A percentile compares a stretch with the other conserved stretches of the same genome.
These are phyloP conservation scores for Aspergillus sojae DNA, from an alignment of 2,329 filamentous ascomycete genomes.

Conservation along the genomic window DNA sequence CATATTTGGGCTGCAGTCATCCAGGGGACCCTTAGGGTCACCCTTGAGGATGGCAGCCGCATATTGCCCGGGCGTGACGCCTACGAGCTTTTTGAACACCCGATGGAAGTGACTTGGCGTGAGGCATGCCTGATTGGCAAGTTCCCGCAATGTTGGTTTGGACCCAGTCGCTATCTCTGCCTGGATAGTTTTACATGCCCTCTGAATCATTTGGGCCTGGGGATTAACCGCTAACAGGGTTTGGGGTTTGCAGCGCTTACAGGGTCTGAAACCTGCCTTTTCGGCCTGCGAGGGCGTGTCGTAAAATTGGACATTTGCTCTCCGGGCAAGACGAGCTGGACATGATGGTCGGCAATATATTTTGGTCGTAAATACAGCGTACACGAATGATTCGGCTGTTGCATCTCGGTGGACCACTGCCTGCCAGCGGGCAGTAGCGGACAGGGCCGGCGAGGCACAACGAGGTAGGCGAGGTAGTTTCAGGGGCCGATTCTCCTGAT, in stretches of 20 bases:
- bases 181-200: slow-evolving; percentile 36
- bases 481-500: slow-evolving; percentile 15
- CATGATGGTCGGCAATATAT: slow-evolving; percentile 62
- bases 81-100: slow-evolving; percentile 56
- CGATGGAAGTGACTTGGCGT: slow-evolving; percentile 59
- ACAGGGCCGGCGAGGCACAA: slow-evolving; percentile 19
- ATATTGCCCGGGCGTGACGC: slow-evolving; percentile 53
- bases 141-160: slow-evolving; percentile 45
- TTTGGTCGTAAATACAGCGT: slow-evolving; percentile 58
- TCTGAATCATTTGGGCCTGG: slow-evolving; percentile 33
- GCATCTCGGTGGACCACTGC: slow-evolving; percentile 51
- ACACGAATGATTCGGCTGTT: slow-evolving; percentile 54
- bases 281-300: slow-evolving; percentile 51
- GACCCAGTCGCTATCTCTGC: slow-evolving; percentile 26
- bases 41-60: slow-evolving; percentile 14
- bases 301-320: slow-evolving; percentile 60
- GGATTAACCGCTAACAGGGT: slow-evolving; percentile 32
- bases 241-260: slow-evolving; percentile 59
- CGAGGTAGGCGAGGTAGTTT: slow-evolving; percentile 27
- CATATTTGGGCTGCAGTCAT: not conserved
- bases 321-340: slow-evolving; percentile 58
- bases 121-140: slow-evolving; percentile 52
- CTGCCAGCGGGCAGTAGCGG: slow-evolving; percentile 42
- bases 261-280: slow-evolving; percentile 55
- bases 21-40: not conserved